These are phyloP conservation scores for Podospora pseudopauciseta DNA, from an alignment of 495 filamentous ascomycete genomes.

Conservation along the genomic window DNA sequence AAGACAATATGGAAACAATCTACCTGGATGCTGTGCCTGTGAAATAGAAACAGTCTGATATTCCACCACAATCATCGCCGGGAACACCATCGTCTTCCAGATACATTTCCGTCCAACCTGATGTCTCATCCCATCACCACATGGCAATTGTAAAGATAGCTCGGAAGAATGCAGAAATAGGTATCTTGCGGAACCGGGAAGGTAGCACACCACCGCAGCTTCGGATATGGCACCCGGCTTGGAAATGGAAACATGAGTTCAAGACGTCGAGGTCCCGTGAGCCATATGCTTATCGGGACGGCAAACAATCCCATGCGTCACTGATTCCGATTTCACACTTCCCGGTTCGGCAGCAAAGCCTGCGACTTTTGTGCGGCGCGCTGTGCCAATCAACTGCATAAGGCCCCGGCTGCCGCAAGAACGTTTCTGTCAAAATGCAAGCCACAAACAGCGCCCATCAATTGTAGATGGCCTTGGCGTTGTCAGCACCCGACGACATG, in stretches of 20 bases:
- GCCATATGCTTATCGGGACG: neutral
- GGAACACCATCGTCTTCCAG: neutral
- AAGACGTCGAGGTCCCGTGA: no score
- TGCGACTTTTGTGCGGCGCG: slow-evolving; percentile 19
- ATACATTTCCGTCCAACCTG: neutral
- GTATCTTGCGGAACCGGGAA: neutral
- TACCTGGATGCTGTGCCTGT: neutral
- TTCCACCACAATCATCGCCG: neutral
- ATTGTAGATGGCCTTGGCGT: neutral
- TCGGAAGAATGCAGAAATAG: neutral
- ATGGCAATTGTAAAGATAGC: neutral
- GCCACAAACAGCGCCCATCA: neutral
- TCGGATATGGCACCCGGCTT: neutral
- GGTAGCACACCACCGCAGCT: neutral
- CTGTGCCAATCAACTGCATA: neutral
- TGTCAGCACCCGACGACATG: slow-evolving; percentile 7
- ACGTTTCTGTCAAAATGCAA: slow-evolving; percentile 6
- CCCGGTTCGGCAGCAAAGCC: neutral
- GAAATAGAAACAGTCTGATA: neutral
- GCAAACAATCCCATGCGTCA: neutral
- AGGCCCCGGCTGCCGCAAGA: neutral
- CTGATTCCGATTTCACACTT: neutral
- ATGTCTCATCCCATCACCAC: neutral
- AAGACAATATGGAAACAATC: neutral
- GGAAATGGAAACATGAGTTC: no score